Percentiles rank a stretch among this genome's conserved stretches.
Conservation (phyloP, 768 basidiomycete species). For the Pleurotus pulmonarius region DNA sequence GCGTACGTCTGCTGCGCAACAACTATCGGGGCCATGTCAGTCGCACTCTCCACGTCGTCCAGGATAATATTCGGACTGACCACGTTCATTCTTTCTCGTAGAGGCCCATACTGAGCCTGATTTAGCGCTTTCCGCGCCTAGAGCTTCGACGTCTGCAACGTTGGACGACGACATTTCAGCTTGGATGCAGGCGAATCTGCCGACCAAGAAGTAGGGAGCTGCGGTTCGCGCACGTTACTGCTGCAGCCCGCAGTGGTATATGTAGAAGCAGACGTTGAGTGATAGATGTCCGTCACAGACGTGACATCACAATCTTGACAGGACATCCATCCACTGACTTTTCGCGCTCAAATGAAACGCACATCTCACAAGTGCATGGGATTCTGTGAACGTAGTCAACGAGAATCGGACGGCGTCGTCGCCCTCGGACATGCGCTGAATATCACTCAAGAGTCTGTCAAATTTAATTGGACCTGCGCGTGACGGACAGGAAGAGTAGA, state of each 20-base stretch:
- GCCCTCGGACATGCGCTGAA: too few relatives aligned
- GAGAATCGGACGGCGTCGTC: too few relatives aligned
- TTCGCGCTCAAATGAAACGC: not conserved
- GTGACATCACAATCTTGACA: not conserved
- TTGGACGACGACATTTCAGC: not conserved
- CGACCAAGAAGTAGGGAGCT: not conserved
- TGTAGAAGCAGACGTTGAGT: not conserved
- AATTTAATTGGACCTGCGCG: too few relatives aligned
- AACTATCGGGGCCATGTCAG: slow-evolving; percentile 26
- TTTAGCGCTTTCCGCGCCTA: slow-evolving; percentile 30
- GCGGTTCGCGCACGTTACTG: not conserved
- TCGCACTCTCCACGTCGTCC: not conserved
- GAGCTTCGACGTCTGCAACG: not conserved
- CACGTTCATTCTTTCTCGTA: slow-evolving; percentile 45
- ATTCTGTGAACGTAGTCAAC: too few relatives aligned
- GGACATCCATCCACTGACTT: not conserved
- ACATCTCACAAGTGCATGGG: too few relatives aligned
- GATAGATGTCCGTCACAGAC: not conserved
- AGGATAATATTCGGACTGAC: slow-evolving; percentile 26
- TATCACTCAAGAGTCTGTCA: too few relatives aligned
- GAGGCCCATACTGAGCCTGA: slow-evolving; percentile 38
- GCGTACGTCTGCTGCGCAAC: slow-evolving; percentile 53
- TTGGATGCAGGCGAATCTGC: not conserved
- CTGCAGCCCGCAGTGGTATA: not conserved
- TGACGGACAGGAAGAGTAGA: too few relatives aligned